Evolutionary conservation across 352 stramenopile genomes (phyloP).

Genomic region (Phytophthora pinifolia): DNA sequence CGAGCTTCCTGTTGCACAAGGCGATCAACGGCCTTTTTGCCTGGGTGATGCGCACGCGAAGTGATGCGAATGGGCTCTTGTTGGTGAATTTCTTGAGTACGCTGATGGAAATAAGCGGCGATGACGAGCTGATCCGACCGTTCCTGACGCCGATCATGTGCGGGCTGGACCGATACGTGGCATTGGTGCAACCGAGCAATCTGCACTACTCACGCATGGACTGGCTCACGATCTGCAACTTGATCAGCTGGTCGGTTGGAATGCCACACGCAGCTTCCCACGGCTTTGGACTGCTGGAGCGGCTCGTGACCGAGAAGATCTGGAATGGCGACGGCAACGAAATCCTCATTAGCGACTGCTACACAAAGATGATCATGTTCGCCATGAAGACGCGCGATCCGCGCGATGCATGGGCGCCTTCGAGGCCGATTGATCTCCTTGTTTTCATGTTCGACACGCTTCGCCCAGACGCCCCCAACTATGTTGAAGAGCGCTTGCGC

Average conservation of each 20-base stretch:
- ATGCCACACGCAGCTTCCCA: conserved; percentile 47
- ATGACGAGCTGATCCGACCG: conserved; percentile 60
- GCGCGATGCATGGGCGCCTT: conserved; percentile 34
- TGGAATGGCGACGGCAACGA: conserved; percentile 54
- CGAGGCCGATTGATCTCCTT: conserved; percentile 50
- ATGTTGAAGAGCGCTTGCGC: conserved; percentile 45
- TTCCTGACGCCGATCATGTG: conserved; percentile 68
- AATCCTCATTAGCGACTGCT: conserved; percentile 61
- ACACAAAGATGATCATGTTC: conserved; percentile 67
- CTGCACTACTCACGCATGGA: conserved; percentile 46
- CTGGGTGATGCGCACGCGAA: conserved; percentile 44
- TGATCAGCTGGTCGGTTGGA: conserved; percentile 60
- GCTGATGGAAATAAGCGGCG: conserved; percentile 60
- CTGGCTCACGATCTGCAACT: conserved; percentile 60
- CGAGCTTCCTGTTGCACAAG: conserved; percentile 62
- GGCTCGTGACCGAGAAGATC: conserved; percentile 52
- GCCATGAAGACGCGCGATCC: conserved; percentile 38
- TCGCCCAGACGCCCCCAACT: conserved; percentile 29
- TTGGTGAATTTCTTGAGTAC: conserved; percentile 45
- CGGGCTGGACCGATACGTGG: conserved; percentile 43
- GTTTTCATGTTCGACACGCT: conserved; percentile 56
- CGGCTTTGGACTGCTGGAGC: conserved; percentile 63
- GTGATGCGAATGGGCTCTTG: conserved; percentile 32
- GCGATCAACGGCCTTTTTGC: conserved; percentile 57
- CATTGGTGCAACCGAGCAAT: conserved; percentile 28